Percentiles rank a stretch among this genome's conserved stretches.
These are phyloP conservation scores for Ustilago vetiveriae DNA, from an alignment of 1,284 basidiomycete genomes.

Conservation along the genomic window DNA sequence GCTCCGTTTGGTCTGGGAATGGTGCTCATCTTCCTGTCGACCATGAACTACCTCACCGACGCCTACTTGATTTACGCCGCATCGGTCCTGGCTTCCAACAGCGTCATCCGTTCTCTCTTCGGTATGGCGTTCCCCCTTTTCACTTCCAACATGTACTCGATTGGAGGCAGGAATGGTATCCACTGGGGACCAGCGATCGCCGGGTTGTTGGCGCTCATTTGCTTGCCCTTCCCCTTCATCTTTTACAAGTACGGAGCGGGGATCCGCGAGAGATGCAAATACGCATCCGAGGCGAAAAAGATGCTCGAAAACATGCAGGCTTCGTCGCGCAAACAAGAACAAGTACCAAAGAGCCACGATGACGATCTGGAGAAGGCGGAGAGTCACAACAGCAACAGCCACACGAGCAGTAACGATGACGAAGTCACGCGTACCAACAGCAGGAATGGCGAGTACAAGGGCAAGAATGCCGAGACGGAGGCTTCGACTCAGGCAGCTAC, in stretches of 20 bases:
- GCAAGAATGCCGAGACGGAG: not conserved
- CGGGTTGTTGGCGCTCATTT: constrained; percentile 75
- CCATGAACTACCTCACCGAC: constrained; percentile 70
- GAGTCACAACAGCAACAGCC: too few relatives aligned
- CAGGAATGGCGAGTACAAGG: not conserved
- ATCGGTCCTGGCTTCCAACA: constrained; percentile 74
- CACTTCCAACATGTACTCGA: constrained; percentile 70
- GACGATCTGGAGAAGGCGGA: constrained; percentile 27
- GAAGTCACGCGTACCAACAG: constrained; percentile 13
- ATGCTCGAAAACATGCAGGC: constrained; percentile 41
- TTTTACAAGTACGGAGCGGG: constrained; percentile 69
- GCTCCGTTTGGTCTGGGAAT: constrained; percentile 54
- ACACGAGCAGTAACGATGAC: not conserved
- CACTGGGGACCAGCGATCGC: constrained; percentile 80
- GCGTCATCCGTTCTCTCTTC: constrained; percentile 75
- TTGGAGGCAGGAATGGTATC: constrained; percentile 71
- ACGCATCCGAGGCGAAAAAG: constrained; percentile 40
- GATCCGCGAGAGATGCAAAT: constrained; percentile 69
- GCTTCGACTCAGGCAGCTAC: not conserved
- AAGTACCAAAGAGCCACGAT: not conserved
- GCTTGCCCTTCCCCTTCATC: constrained; percentile 76
- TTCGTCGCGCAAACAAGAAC: constrained; percentile 6
- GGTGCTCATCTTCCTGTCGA: constrained; percentile 73
- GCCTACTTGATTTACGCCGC: constrained; percentile 71
- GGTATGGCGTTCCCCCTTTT: constrained; percentile 73